Percentiles rank a stretch among this genome's conserved stretches.
Evolutionary conservation across 2,329 filamentous ascomycete species (phyloP).

Genomic region (Saccharata proteae): DNA sequence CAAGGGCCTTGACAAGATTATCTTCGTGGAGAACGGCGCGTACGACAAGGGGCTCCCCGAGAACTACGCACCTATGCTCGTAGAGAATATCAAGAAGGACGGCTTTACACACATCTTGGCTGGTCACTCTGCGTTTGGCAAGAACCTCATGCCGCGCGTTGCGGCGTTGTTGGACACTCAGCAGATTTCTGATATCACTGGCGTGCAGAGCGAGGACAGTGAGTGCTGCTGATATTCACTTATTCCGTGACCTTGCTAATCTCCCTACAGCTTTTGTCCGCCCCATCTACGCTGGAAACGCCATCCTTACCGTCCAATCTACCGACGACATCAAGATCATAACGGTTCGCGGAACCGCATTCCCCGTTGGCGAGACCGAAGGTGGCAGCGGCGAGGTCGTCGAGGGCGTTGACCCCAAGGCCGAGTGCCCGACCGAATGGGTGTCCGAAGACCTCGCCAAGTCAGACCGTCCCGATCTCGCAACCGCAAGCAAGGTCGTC

Average conservation of each 20-base stretch:
- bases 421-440: constrained; percentile 67
- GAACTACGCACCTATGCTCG: constrained; percentile 83
- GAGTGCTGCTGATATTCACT: constrained; percentile 7
- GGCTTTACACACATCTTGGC: constrained; percentile 86
- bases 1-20: constrained; percentile 80
- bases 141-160: constrained; percentile 83
- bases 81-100: constrained; percentile 94
- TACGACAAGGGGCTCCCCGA: constrained; percentile 94
- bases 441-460: constrained; percentile 85
- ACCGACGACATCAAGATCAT: constrained; percentile 75
- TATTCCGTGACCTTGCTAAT: neutral
- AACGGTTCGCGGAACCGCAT: constrained; percentile 87
- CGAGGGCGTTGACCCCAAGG: constrained; percentile 74
- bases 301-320: constrained; percentile 90
- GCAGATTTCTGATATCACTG: constrained; percentile 85
- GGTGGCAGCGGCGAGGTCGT: constrained; percentile 66
- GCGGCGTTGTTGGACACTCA: constrained; percentile 85
- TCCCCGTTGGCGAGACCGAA: constrained; percentile 59
- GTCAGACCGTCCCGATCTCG: constrained; percentile 86
- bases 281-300: constrained; percentile 95
- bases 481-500: constrained; percentile 79
- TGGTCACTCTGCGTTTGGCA: constrained; percentile 90
- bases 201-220: constrained; percentile 78
- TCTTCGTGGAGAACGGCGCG: constrained; percentile 74
- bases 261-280: constrained; percentile 60